Evolutionary conservation across 345 rosid species (phyloP), one percentile per base, ranked within the genome.

Genomic region (Linum lewisii): DNA sequence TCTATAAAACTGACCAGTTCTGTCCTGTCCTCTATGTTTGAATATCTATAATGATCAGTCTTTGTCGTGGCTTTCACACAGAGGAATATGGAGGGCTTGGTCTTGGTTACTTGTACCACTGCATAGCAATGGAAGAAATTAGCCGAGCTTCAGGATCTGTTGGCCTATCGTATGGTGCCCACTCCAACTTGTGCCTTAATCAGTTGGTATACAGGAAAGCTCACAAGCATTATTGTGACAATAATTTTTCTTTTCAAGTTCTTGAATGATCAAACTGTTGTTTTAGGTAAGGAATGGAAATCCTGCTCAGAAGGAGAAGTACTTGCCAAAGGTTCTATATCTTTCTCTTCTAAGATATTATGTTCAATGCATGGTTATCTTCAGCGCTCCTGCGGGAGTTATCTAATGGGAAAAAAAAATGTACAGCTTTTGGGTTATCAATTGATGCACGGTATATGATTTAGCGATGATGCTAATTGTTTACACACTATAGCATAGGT

Each of bases 1-100:
- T 25, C 0, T 2, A 42, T 1, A 6, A 19, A 24, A 21, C 36
- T 23, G 67, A 57, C 14, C 8, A 5, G 19, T 34, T 53, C 54
- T 53, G 24, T 51, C 34, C 52, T 37, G 20, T 63, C 3, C 21
- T 1, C 10, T 4, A 6, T 23, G 18, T 10, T 18, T 6, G 21
- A 21, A n/a, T 51, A 37, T n/a, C 59, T 21, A 19, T 24, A 58
- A 9, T 23, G 60, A n/a, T 20, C 21, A 20, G 24, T 11, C 7
- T 52, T 10, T 20, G 32, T 0, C 60, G 25, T 23, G 65, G 62
- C 20, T 66, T 73, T 38, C 15, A 38, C 16, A 54, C 51, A 92
- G 98, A 86, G 93, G 96, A 83, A 69, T 83, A 82, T 73, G 98
- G 98, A 72, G 96, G 98, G 54, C 81, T 92, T 71, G 95, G 96